These are phyloP conservation scores for Tetracentron sinense DNA, from an alignment of 164 flowering plant genomes.

Conservation along the genomic window DNA sequence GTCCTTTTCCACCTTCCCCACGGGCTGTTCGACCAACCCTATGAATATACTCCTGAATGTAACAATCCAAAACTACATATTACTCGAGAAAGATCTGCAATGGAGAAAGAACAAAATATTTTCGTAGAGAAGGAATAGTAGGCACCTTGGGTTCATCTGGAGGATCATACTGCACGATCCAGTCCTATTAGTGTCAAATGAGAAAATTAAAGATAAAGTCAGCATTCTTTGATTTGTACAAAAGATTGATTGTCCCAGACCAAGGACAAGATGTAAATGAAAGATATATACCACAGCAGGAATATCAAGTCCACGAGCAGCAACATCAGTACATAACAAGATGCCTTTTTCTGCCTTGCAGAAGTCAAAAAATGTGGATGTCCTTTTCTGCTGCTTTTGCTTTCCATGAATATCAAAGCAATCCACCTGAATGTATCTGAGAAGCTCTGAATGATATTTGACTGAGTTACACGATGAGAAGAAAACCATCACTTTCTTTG, in stretches of 20 bases:
- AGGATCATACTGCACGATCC: slow-evolving; percentile 96
- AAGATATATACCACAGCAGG: slow-evolving; percentile 69
- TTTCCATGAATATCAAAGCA: slow-evolving; percentile 89
- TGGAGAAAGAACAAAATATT: neutral
- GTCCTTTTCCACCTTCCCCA: slow-evolving; percentile 93
- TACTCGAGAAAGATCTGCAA: neutral
- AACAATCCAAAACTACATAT: neutral
- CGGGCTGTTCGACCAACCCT: slow-evolving; percentile 99
- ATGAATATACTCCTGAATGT: slow-evolving; percentile 84
- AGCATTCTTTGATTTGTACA: neutral
- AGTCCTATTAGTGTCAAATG: slow-evolving; percentile 53
- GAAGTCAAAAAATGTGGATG: slow-evolving; percentile 79
- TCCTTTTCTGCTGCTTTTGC: slow-evolving; percentile 82
- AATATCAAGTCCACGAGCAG: slow-evolving; percentile 95
- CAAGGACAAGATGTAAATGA: slow-evolving; percentile 4
- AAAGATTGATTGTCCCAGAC: neutral
- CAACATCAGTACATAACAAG: slow-evolving; percentile 92
- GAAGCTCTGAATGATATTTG: slow-evolving; percentile 80
- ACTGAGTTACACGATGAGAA: slow-evolving; percentile 95
- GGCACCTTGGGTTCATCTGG: slow-evolving; percentile 96
- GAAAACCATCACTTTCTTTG: slow-evolving; percentile 97
- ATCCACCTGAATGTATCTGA: slow-evolving; percentile 64
- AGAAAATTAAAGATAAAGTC: neutral
- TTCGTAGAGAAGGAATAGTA: neutral
- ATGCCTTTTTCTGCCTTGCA: slow-evolving; percentile 85